Conservation (phyloP, 208 protist species). For the Phytomonas serpens region DNA sequence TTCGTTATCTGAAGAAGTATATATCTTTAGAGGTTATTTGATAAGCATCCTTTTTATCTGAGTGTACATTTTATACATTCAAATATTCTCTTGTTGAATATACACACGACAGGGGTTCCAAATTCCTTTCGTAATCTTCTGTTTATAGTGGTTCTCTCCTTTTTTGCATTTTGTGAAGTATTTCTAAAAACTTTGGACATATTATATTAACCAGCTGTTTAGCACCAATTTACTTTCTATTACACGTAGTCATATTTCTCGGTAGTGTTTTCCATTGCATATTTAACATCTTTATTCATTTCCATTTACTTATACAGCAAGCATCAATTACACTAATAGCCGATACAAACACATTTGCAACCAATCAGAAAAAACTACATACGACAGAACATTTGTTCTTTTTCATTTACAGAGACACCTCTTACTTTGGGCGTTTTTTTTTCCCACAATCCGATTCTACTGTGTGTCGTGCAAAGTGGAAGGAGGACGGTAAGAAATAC, state of each 20-base stretch:
- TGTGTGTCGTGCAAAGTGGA: neutral
- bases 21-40: neutral
- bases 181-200: neutral
- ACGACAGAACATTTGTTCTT: neutral
- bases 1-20: neutral
- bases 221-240: neutral
- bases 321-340: neutral
- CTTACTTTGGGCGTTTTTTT: neutral
- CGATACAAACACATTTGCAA: neutral
- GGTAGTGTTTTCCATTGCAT: neutral
- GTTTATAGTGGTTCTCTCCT: neutral
- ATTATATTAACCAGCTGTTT: neutral
- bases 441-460: neutral
- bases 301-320: neutral
- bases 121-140: neutral
- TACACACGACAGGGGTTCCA: neutral
- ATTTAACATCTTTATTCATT: neutral
- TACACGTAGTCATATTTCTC: neutral
- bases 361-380: neutral
- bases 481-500: neutral
- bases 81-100: neutral
- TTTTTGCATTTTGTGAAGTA: neutral
- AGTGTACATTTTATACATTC: neutral
- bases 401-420: neutral
- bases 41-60: neutral